Percentiles rank a stretch among this genome's conserved stretches.
Conservation (phyloP, 208 protist species). For the Polymyxa betae region DNA sequence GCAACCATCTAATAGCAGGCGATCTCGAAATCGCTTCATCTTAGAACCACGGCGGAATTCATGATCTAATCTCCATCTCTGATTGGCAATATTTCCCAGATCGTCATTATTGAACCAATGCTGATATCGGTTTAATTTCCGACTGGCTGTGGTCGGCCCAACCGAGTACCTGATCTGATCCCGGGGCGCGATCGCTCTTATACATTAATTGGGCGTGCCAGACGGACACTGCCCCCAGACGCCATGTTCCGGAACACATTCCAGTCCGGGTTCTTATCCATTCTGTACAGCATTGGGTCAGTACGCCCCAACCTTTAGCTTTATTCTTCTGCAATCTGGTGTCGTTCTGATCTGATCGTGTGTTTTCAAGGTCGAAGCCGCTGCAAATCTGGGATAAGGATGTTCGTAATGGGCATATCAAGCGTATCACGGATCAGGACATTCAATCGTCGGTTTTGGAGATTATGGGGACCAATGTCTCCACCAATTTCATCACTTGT, state of each 20-base stretch:
- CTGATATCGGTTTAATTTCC: no score
- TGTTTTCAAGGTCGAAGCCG: slow-evolving; percentile 82
- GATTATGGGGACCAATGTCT: slow-evolving; percentile 96
- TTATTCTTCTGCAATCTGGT: not conserved
- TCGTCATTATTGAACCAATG: no score
- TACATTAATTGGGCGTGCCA: no score
- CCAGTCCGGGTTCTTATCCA: slow-evolving; percentile 96
- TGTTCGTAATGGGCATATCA: slow-evolving; percentile 95
- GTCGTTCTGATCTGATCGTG: not conserved
- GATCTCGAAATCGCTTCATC: no score
- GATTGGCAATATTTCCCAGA: no score
- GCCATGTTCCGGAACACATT: slow-evolving; percentile 98
- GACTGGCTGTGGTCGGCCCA: no score
- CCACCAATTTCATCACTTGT: slow-evolving; percentile 95
- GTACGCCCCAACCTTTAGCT: slow-evolving; percentile 53
- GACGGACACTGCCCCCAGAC: not conserved
- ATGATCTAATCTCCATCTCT: no score
- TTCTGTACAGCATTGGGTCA: slow-evolving; percentile 96
- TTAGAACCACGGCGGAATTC: no score
- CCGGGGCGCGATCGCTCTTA: no score
- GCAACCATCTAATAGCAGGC: no score
- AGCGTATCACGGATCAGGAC: slow-evolving; percentile 98
- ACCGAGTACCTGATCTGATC: no score
- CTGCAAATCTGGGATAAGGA: slow-evolving; percentile 97
- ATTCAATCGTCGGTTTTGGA: slow-evolving; percentile 98